Conservation (phyloP, 768 basidiomycete genomes). For the Russula emetica region DNA sequence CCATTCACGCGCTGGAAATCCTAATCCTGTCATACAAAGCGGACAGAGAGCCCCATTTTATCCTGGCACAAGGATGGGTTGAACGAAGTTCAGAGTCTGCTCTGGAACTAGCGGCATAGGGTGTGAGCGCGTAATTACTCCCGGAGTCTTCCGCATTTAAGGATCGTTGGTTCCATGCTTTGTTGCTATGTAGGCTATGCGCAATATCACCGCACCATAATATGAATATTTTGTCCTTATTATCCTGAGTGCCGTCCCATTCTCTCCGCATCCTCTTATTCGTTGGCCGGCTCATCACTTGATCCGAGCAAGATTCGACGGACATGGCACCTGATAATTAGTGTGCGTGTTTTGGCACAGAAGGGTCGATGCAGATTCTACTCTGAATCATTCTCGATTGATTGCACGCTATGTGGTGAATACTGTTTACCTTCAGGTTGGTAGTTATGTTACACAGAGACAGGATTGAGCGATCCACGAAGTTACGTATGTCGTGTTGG, state of each 20-base stretch:
- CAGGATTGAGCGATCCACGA: too few relatives aligned
- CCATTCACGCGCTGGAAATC: constrained; percentile 26
- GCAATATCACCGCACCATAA: not conserved
- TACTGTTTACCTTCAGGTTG: too few relatives aligned
- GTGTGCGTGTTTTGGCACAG: too few relatives aligned
- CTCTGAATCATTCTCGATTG: too few relatives aligned
- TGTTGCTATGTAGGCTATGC: constrained; percentile 3
- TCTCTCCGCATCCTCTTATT: not conserved
- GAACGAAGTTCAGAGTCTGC: constrained; percentile 6
- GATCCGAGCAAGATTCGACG: not conserved
- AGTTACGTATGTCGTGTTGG: too few relatives aligned
- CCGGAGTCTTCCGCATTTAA: constrained; percentile 4
- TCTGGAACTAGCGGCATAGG: not conserved
- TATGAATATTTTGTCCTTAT: not conserved
- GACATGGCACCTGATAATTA: not conserved
- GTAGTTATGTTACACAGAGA: too few relatives aligned
- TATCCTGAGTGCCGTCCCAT: not conserved
- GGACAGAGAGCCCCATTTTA: constrained; percentile 55
- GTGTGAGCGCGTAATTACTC: not conserved
- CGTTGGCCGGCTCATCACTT: not conserved
- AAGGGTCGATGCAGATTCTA: too few relatives aligned
- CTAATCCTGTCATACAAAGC: constrained; percentile 8
- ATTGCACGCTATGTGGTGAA: too few relatives aligned
- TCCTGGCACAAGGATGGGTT: constrained; percentile 33
- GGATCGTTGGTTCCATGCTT: not conserved